Evolutionary conservation across 2,329 filamentous ascomycete genomes (phyloP), one percentile per base, ranked within the genome.

Genomic region (Xylariaceae sp.): DNA sequence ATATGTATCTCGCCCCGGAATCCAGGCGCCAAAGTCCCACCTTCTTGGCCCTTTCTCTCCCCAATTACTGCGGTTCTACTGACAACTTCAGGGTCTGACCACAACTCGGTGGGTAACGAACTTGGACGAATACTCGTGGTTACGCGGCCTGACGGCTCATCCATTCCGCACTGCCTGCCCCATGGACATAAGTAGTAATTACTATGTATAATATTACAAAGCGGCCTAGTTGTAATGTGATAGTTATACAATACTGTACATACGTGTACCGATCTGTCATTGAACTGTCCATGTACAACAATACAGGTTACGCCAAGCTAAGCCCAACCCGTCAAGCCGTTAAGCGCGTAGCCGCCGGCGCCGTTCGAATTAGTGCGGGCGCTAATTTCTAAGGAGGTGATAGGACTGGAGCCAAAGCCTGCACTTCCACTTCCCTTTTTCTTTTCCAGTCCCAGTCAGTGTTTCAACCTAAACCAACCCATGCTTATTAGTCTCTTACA

Each of bases 381-480:
- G 51, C 56, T 52, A 48, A 40, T 32, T 44, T 43, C 41, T 43
- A 20, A 16, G 32, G 32, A 37, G 32, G 32, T 10, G 32, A 37
- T 37, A 37, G 32, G 32, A 37, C 10, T n/a, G n/a, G n/a, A 10
- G 26, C 3, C 32, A 37, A 10, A 37, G 32, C 32, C 32, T 37
- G 32, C 32, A 37, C 32, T 37, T 37, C 32, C 32, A 3, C 14
- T 37, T 37, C 14, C 14, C 26, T 10, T 6, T 29, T n/a, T n/a
- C n/a, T n/a, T n/a, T n/a, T n/a, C n/a, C n/a, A n/a, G n/a, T n/a
- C 12, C 32, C 32, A 12, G 32, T 37, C 32, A 10, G 14, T 37
- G 32, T 37, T 37, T 37, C 32, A 37, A 37, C 32, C 32, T 16
- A 37, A 29, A 12, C 32, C 32, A 37, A 37, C 14, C 32, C 32